Evolutionary conservation across 495 filamentous ascomycete genomes (phyloP).

Genomic region (Rhizodiscina lignyota): DNA sequence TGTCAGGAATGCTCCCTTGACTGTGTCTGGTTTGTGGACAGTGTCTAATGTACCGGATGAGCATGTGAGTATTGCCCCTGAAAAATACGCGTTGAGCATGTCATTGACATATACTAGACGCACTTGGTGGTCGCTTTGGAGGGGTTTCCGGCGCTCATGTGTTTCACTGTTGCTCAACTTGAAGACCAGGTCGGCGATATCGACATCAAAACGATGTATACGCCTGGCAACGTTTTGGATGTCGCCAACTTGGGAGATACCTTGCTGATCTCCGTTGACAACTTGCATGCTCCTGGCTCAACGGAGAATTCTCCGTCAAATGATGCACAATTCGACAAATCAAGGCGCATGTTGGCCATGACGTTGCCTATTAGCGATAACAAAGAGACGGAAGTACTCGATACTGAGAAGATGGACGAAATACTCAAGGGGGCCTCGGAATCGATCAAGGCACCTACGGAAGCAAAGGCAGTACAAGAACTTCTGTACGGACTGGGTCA

Average conservation of each 20-base stretch:
- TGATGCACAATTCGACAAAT: too few relatives aligned
- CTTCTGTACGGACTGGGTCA: slow-evolving; percentile 55
- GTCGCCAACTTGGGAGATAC: slow-evolving; percentile 6
- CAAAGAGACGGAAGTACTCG: too few relatives aligned
- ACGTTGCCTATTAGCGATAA: too few relatives aligned
- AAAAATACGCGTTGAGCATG: too few relatives aligned
- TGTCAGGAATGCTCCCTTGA: too few relatives aligned
- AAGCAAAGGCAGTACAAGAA: slow-evolving; percentile 29
- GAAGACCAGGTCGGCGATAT: background rate
- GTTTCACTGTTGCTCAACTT: slow-evolving; percentile 2
- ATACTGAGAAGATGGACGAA: slow-evolving; percentile 14
- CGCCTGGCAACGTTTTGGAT: slow-evolving; percentile 15
- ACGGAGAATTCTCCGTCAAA: too few relatives aligned
- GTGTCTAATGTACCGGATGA: too few relatives aligned
- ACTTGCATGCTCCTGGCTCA: slow-evolving; percentile 15
- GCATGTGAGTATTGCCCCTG: too few relatives aligned
- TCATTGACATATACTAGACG: slow-evolving; percentile 4
- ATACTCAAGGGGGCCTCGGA: slow-evolving; percentile 17
- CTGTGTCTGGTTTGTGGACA: too few relatives aligned
- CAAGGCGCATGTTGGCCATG: too few relatives aligned
- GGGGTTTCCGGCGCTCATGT: slow-evolving; percentile 16
- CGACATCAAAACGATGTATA: background rate
- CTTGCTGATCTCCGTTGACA: slow-evolving; percentile 15
- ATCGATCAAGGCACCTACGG: background rate
- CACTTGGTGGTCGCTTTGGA: slow-evolving; percentile 17